Percentiles rank a stretch among this genome's conserved stretches.
Evolutionary conservation across 2,329 filamentous ascomycete genomes (phyloP).

Genomic region (Pseudophaeomoniella oleicola): DNA sequence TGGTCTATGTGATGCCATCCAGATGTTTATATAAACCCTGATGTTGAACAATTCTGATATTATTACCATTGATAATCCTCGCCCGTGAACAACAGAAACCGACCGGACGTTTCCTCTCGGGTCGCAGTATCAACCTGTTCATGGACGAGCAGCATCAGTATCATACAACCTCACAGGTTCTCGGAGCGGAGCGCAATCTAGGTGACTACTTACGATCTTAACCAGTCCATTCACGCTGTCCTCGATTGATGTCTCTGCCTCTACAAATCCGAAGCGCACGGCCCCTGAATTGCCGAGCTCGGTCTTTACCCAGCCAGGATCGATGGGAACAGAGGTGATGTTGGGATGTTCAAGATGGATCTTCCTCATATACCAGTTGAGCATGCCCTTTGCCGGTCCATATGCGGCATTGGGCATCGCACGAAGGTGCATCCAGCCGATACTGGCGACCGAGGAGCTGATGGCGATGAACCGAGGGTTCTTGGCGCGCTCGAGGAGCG

Average conservation of each 20-base stretch:
- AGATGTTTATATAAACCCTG: too few relatives aligned
- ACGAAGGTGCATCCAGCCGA: constrained; percentile 7
- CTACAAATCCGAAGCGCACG: constrained; percentile 8
- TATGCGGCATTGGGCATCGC: constrained; percentile 24
- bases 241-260: constrained; percentile 9
- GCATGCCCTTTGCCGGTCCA: constrained; percentile 27
- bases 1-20: too few relatives aligned
- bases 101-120: constrained; percentile 5
- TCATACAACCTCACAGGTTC: background rate
- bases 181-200: background rate
- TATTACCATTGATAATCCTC: constrained; percentile 9
- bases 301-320: constrained; percentile 1
- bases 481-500: constrained; percentile 21
- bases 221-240: constrained; percentile 9
- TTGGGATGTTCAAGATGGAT: constrained; percentile 20
- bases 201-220: constrained; percentile 4
- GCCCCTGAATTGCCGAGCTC: constrained; percentile 12
- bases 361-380: constrained; percentile 22
- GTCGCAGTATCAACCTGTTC: constrained; percentile 9
- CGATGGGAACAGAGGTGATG: constrained; percentile 3
- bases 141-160: background rate
- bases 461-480: constrained; percentile 25
- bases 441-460: constrained; percentile 16
- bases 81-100: constrained; percentile 5
- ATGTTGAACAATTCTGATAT: too few relatives aligned